phyloP scores from a whole-genome alignment of 768 basidiomycete genomes.

The Auriculariales sp. region DNA sequence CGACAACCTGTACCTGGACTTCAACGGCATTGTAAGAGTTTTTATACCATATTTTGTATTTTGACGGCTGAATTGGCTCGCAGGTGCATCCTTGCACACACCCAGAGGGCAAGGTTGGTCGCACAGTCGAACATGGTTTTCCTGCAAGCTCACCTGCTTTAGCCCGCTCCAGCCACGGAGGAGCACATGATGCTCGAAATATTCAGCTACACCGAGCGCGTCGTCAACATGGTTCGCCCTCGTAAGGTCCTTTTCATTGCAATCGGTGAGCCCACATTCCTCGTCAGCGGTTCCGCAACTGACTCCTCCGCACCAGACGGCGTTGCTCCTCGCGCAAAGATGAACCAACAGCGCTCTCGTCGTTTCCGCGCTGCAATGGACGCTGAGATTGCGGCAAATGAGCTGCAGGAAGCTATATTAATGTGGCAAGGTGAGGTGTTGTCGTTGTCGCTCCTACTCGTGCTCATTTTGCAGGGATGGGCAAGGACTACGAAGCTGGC shows the following conservation, averaged over 20 bases:
- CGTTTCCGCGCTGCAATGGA: constrained; percentile 93
- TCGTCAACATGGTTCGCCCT: constrained; percentile 93
- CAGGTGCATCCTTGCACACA: constrained; percentile 98
- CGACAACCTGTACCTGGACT: constrained; percentile 94
- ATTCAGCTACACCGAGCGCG: constrained; percentile 91
- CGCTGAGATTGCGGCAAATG: constrained; percentile 85
- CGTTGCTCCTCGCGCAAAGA: constrained; percentile 95
- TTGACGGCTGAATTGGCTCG: constrained; percentile 1
- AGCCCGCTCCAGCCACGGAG: constrained; percentile 95
- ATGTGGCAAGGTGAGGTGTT: constrained; percentile 62
- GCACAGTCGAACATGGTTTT: background rate
- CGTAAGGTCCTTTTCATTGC: constrained; percentile 96
- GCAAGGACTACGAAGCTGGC: constrained; percentile 63
- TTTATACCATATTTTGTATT: background rate
- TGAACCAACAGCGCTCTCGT: constrained; percentile 98
- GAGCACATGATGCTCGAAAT: constrained; percentile 99
- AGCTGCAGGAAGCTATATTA: constrained; percentile 64
- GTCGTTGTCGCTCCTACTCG: background rate
- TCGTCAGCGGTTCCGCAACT: background rate
- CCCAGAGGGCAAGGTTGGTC: constrained; percentile 77
- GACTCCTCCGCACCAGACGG: constrained; percentile 47
- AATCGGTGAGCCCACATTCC: constrained; percentile 49
- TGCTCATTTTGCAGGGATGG: constrained; percentile 53
- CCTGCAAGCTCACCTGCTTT: constrained; percentile 2
- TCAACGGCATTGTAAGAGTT: constrained; percentile 88